phyloP scores from a whole-genome alignment of 2,329 filamentous ascomycete species.

The Chrysoporthe puriensis region DNA sequence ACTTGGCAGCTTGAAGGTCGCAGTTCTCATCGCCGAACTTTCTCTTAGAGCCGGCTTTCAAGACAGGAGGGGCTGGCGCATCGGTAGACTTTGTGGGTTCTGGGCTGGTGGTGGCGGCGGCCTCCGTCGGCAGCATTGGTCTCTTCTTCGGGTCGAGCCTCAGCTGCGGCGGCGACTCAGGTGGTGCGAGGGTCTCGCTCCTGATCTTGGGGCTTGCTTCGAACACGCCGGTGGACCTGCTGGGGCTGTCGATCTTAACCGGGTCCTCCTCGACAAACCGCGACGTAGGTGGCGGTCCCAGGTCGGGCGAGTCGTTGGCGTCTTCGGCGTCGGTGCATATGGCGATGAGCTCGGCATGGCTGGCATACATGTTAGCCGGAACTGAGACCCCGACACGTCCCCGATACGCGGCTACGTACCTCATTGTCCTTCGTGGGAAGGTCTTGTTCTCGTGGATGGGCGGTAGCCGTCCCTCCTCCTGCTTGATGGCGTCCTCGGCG shows the following conservation, averaged over 20 bases:
- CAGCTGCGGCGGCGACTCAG: slow-evolving; percentile 24
- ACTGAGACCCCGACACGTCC: neutral
- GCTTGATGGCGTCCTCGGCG: slow-evolving; percentile 54
- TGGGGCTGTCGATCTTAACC: slow-evolving; percentile 56
- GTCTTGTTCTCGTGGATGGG: slow-evolving; percentile 72
- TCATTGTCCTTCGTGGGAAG: slow-evolving; percentile 69
- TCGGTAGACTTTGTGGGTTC: slow-evolving; percentile 23
- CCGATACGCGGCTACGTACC: slow-evolving; percentile 50
- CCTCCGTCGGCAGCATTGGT: slow-evolving; percentile 35
- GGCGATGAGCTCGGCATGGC: slow-evolving; percentile 66
- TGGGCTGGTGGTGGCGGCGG: slow-evolving; percentile 25
- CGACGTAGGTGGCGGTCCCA: slow-evolving; percentile 66
- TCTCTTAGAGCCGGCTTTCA: slow-evolving; percentile 59
- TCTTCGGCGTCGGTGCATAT: slow-evolving; percentile 53
- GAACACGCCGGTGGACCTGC: slow-evolving; percentile 28
- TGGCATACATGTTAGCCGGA: slow-evolving; percentile 41
- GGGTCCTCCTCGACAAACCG: slow-evolving; percentile 61
- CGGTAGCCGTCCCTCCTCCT: slow-evolving; percentile 60
- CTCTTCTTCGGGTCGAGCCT: slow-evolving; percentile 33
- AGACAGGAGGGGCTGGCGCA: slow-evolving; percentile 31
- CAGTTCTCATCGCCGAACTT: slow-evolving; percentile 63
- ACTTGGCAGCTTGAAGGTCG: slow-evolving; percentile 38
- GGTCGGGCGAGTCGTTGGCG: slow-evolving; percentile 66
- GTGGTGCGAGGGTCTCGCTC: slow-evolving; percentile 12
- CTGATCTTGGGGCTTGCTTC: slow-evolving; percentile 27